Percentiles rank a stretch among this genome's conserved stretches.
Conservation (phyloP, 139 green algal genomes). For the Chlamydomonas schloesseri region DNA sequence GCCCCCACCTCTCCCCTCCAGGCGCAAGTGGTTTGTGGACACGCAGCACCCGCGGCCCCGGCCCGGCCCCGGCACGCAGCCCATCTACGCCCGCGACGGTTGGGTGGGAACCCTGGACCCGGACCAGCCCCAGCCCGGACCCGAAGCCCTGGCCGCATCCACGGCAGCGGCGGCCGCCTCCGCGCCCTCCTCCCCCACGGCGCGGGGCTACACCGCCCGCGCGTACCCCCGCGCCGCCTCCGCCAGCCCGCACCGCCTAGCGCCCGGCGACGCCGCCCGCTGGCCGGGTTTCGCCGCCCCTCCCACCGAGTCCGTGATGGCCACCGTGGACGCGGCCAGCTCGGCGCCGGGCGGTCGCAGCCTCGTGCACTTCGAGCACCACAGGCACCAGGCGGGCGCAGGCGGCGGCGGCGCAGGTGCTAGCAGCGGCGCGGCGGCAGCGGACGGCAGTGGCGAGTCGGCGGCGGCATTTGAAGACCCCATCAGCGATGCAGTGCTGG, state of each 20-base stretch:
- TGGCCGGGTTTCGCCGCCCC: not conserved
- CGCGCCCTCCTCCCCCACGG: not conserved
- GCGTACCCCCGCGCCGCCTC: too few species aligned
- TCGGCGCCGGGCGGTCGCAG: too few species aligned
- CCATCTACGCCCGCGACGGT: slow-evolving; percentile 32
- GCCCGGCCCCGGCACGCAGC: not conserved
- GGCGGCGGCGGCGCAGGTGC: not conserved
- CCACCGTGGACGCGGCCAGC: not conserved
- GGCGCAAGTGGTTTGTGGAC: slow-evolving; percentile 36
- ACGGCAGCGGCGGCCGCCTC: not conserved
- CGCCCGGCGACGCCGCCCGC: too few species aligned
- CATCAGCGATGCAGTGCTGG: slow-evolving; percentile 6
- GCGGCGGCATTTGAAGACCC: not conserved
- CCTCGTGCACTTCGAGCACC: too few species aligned
- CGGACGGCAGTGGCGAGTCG: not conserved
- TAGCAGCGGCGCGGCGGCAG: not conserved
- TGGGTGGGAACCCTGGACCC: not conserved
- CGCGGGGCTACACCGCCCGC: too few species aligned
- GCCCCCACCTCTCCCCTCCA: not conserved
- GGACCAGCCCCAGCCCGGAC: not conserved
- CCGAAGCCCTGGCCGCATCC: not conserved
- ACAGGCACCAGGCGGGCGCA: too few species aligned
- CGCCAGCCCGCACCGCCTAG: not conserved
- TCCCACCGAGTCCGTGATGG: not conserved
- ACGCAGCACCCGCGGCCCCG: not conserved